These are phyloP conservation scores for Blastocystis sp. DNA, from an alignment of 352 stramenopile species.

Conservation along the genomic window DNA sequence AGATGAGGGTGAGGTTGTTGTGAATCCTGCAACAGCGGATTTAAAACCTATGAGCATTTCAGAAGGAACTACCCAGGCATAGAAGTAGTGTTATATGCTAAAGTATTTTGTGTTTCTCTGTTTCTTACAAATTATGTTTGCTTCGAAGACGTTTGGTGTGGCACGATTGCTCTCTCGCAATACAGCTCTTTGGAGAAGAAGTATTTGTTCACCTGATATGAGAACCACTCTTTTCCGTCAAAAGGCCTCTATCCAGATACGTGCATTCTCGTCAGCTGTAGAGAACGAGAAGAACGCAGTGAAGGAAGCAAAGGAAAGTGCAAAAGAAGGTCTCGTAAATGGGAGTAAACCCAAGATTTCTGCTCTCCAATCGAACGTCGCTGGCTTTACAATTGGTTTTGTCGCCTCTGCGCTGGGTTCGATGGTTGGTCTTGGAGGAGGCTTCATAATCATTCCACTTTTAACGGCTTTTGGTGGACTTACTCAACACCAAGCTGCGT, in stretches of 20 bases:
- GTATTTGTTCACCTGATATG: background rate
- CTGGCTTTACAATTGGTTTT: conserved; percentile 47
- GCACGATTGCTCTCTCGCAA: background rate
- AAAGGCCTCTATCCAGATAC: background rate
- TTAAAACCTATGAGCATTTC: conserved; percentile 54
- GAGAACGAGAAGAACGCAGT: background rate
- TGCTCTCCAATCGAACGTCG: background rate
- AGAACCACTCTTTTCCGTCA: background rate
- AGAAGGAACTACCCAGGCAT: background rate
- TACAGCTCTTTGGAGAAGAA: background rate
- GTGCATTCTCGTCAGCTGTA: background rate
- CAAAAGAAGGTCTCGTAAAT: background rate
- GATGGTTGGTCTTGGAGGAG: conserved; percentile 65
- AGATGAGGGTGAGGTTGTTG: conserved; percentile 33
- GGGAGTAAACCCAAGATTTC: background rate
- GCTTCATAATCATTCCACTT: conserved; percentile 66
- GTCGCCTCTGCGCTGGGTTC: conserved; percentile 59
- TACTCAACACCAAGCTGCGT: conserved; percentile 65
- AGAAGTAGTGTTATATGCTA: background rate
- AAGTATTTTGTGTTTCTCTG: conserved; percentile 2
- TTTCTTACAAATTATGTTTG: background rate
- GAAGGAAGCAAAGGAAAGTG: background rate
- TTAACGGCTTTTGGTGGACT: conserved; percentile 62
- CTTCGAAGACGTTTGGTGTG: background rate
- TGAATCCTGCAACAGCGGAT: background rate